Evolutionary conservation across 345 rosid genomes (phyloP).

Genomic region (Streptanthus diversifolius): DNA sequence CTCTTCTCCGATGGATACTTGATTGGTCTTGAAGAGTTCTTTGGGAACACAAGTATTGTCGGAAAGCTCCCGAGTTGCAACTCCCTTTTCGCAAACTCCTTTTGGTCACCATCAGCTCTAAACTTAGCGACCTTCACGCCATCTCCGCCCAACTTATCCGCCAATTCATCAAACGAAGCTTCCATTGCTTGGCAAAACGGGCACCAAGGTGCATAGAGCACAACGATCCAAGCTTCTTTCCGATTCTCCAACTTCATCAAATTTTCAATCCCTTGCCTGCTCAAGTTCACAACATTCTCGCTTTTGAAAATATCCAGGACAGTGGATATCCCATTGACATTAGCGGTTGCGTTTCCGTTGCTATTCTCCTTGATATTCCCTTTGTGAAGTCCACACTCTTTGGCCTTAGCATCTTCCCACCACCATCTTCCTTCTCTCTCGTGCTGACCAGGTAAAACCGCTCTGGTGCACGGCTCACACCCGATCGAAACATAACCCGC

Average conservation of each 20-base stretch:
- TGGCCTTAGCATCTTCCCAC: conserved; percentile 99
- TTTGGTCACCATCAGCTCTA: conserved; percentile 79
- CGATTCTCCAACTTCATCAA: conserved; percentile 57
- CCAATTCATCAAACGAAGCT: conserved; percentile 65
- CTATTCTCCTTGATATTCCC: conserved; percentile 66
- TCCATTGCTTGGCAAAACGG: conserved; percentile 92
- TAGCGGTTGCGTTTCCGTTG: conserved; percentile 44
- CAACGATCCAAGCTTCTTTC: conserved; percentile 84
- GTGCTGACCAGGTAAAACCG: conserved; percentile 91
- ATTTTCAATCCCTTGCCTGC: conserved; percentile 78
- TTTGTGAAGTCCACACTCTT: conserved; percentile 97
- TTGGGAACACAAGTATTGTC: conserved; percentile 78
- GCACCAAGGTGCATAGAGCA: conserved; percentile 98
- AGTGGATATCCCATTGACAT: conserved; percentile 26
- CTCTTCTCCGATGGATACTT: conserved; percentile 91
- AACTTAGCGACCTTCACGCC: conserved; percentile 82
- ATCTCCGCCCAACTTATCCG: conserved; percentile 60
- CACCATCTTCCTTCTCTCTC: conserved; percentile 99
- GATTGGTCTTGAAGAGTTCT: conserved; percentile 62
- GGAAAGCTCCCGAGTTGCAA: conserved; percentile 89
- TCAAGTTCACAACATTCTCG: conserved; percentile 58
- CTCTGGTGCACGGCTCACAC: conserved; percentile 96
- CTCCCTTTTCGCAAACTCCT: conserved; percentile 69
- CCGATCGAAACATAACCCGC: conserved; percentile 88
- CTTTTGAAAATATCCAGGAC: conserved; percentile 59